phyloP scores from a whole-genome alignment of 225 moss, liverwort and hornwort species.

The Physcomitrium patens region DNA sequence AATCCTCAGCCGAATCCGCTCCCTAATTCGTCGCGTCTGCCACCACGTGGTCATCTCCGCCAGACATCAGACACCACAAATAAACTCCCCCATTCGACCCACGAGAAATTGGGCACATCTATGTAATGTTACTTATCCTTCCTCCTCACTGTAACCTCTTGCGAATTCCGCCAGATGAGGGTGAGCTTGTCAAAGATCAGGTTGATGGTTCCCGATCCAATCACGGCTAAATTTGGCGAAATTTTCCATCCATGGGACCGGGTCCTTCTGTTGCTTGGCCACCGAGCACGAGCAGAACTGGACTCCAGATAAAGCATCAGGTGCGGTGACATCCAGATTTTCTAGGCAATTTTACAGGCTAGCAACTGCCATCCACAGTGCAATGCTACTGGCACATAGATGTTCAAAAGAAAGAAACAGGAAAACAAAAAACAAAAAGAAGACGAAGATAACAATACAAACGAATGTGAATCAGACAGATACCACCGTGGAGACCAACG shows the following conservation, averaged over 20 bases:
- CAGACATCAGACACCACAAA: neutral
- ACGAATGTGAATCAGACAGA: too few relatives aligned
- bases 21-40: neutral
- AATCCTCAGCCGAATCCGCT: neutral
- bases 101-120: constrained; percentile 14
- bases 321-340: neutral
- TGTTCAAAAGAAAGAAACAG: too few relatives aligned
- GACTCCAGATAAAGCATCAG: neutral
- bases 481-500: too few relatives aligned
- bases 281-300: neutral
- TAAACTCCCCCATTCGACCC: neutral
- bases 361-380: too few relatives aligned
- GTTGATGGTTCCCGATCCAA: neutral
- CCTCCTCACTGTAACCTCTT: too few relatives aligned
- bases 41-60: constrained; percentile 24
- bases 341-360: too few relatives aligned
- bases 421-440: too few relatives aligned
- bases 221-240: neutral
- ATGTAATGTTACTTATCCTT: neutral
- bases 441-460: too few relatives aligned
- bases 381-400: too few relatives aligned
- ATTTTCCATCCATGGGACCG: neutral
- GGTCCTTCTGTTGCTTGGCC: too few relatives aligned
- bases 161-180: neutral
- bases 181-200: neutral